A percentile compares a stretch with the other conserved stretches of the same genome.
These are phyloP conservation scores for Beauveria asiatica DNA, from an alignment of 2,329 filamentous ascomycete genomes.

Conservation along the genomic window DNA sequence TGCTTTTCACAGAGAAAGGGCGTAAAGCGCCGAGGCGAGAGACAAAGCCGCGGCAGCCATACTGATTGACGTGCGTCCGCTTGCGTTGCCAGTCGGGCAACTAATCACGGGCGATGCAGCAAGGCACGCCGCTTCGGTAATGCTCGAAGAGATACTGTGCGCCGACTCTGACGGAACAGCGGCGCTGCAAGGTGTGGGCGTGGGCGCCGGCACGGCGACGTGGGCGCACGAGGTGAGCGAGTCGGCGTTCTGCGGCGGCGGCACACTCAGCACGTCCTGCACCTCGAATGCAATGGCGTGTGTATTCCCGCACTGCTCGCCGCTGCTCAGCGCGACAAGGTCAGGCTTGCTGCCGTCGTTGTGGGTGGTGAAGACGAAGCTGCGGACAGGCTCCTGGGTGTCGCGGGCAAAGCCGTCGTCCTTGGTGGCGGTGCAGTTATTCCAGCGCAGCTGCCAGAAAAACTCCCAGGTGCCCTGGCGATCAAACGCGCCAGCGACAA, in stretches of 20 bases:
- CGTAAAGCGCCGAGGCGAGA: neutral
- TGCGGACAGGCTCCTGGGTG: neutral
- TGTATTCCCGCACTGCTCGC: neutral
- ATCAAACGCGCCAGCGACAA: neutral
- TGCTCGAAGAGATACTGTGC: neutral
- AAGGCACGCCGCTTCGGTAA: neutral
- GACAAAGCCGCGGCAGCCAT: neutral
- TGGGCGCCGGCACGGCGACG: neutral
- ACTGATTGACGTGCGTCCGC: neutral
- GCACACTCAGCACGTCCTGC: neutral
- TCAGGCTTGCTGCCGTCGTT: neutral
- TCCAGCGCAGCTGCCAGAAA: conserved; percentile 5
- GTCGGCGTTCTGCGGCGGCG: neutral
- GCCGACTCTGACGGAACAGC: neutral
- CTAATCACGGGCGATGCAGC: neutral
- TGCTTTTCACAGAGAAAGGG: neutral
- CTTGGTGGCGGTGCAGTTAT: neutral
- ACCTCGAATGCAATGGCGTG: neutral
- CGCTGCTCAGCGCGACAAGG: neutral
- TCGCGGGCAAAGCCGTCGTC: neutral
- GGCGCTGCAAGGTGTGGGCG: neutral
- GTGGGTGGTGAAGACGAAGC: neutral
- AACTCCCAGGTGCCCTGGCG: conserved; percentile 1
- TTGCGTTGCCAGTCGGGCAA: neutral
- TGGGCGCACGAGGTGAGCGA: neutral